phyloP scores from a whole-genome alignment of 192 early-diverging fungal species.

The Funneliformis mosseae region DNA sequence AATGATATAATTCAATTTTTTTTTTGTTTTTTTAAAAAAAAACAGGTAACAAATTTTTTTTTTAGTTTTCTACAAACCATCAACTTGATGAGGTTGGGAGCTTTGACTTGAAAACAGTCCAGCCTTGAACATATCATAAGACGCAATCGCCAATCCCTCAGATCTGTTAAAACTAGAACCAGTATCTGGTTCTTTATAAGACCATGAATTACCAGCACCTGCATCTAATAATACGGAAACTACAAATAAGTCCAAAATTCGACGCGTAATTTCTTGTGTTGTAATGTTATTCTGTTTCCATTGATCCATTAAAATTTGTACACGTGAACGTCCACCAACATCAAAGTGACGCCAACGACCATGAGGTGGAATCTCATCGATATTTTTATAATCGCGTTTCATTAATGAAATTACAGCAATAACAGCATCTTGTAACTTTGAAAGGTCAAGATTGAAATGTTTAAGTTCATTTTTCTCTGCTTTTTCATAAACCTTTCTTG shows the following conservation, averaged over 20 bases:
- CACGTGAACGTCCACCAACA: slow-evolving; percentile 49
- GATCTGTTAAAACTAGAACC: slow-evolving; percentile 62
- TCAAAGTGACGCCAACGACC: slow-evolving; percentile 89
- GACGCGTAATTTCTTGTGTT: slow-evolving; percentile 59
- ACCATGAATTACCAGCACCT: slow-evolving; percentile 85
- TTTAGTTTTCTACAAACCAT: slow-evolving; percentile 52
- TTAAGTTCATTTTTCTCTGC: slow-evolving; percentile 56
- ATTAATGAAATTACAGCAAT: slow-evolving; percentile 69
- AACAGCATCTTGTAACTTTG: slow-evolving; percentile 66
- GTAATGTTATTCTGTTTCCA: slow-evolving; percentile 48
- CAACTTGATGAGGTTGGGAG: slow-evolving; percentile 64
- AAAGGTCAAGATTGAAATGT: slow-evolving; percentile 73
- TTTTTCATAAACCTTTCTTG: slow-evolving; percentile 61
- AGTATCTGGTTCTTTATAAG: slow-evolving; percentile 57
- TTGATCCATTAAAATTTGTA: slow-evolving; percentile 49
- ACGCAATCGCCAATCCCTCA: slow-evolving; percentile 87
- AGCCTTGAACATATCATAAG: slow-evolving; percentile 78
- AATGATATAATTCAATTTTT: background rate
- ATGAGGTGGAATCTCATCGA: slow-evolving; percentile 79
- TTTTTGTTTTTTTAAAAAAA: no score
- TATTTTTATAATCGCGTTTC: slow-evolving; percentile 66
- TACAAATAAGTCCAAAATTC: slow-evolving; percentile 83
- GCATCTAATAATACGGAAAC: slow-evolving; percentile 92
- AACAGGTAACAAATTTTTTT: background rate
- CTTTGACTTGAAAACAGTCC: slow-evolving; percentile 75